These are phyloP conservation scores for Aurantiochytrium sp. DNA, from an alignment of 108 stramenopile species.

Conservation along the genomic window DNA sequence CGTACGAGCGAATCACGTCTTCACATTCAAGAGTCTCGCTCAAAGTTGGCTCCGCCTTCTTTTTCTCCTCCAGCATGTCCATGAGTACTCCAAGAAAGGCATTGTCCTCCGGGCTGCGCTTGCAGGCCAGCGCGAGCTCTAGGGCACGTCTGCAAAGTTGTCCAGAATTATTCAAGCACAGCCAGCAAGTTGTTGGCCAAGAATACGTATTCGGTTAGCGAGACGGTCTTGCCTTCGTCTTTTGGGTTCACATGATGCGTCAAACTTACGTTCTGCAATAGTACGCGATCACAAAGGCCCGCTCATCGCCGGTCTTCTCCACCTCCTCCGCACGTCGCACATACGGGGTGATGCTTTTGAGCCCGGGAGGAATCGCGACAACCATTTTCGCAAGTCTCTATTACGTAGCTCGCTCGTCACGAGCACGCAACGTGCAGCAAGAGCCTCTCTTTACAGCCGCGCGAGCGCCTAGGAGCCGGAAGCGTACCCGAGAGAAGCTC, in stretches of 20 bases:
- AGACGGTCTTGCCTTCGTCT: too few relatives aligned
- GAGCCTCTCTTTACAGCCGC: too few relatives aligned
- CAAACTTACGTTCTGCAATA: slow-evolving; percentile 6
- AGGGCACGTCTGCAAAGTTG: background rate
- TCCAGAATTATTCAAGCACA: too few relatives aligned
- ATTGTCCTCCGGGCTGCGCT: background rate
- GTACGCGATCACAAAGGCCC: background rate
- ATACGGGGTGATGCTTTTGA: background rate
- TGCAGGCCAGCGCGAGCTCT: background rate
- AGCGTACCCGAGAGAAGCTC: too few relatives aligned
- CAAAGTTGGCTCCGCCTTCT: background rate
- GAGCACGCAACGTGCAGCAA: too few relatives aligned
- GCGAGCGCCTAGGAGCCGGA: too few relatives aligned
- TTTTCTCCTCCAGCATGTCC: background rate
- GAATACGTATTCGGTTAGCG: too few relatives aligned
- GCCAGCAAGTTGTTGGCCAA: too few relatives aligned
- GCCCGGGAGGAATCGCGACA: background rate
- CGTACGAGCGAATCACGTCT: background rate
- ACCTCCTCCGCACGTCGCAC: background rate
- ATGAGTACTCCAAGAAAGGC: background rate
- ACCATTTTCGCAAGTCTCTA: background rate
- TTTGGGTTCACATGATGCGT: background rate
- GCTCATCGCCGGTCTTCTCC: background rate
- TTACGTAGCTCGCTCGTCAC: background rate
- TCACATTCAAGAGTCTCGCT: background rate